These are phyloP conservation scores for Starmerella sp. DNA, from an alignment of 805 yeast species.

Conservation along the genomic window DNA sequence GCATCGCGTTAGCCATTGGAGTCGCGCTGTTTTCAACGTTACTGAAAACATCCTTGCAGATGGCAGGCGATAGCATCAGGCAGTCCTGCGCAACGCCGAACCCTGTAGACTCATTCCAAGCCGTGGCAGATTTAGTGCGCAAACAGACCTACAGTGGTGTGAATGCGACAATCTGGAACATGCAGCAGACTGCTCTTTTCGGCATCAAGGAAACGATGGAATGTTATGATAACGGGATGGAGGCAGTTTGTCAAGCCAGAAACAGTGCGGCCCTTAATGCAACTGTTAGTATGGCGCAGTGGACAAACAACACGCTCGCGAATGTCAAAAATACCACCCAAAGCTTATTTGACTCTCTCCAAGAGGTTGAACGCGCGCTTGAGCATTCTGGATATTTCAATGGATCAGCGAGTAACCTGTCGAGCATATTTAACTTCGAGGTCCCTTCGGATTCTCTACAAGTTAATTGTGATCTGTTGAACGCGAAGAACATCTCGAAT, in stretches of 20 bases:
- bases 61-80: neutral
- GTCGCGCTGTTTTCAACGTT: neutral
- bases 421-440: neutral
- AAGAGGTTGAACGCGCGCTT: neutral
- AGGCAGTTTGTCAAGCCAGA: neutral
- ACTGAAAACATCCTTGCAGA: neutral
- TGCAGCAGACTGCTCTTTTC: neutral
- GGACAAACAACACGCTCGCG: neutral
- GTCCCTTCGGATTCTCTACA: neutral
- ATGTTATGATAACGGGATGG: neutral
- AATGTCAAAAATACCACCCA: neutral
- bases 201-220: neutral
- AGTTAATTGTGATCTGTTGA: neutral
- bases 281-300: neutral
- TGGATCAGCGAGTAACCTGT: neutral
- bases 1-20: neutral
- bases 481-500: neutral
- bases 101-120: neutral
- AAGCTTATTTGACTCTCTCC: neutral
- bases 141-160: slow-evolving; percentile 4
- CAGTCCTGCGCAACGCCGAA: neutral
- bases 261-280: neutral
- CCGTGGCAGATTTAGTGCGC: neutral
- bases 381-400: neutral
- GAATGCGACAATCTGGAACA: slow-evolving; percentile 16